Base-by-base conservation (phyloP, 2,329 filamentous ascomycete species). In the Thielaviopsis punctulata region DNA sequence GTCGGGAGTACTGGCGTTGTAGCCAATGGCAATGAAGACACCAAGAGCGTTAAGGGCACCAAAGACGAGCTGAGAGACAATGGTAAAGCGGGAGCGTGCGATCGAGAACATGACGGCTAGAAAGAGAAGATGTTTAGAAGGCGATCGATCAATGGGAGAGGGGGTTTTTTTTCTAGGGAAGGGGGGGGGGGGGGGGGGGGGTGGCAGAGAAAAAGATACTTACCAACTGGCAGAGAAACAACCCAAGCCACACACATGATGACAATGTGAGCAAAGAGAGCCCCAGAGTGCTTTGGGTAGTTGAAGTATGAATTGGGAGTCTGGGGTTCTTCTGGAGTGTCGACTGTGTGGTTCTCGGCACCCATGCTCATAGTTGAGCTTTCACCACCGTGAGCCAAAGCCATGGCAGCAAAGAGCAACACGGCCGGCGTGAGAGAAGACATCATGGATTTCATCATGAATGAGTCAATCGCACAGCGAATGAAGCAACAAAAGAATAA, bases 51-150 rank as follows among this genome's bases (percentile, higher is more conserved):
- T 86, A 33, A 73, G 63, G 1, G 72, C 66, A 44, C 84, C 64
- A 63, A 90, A 89, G 8, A 71, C 56, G 55, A 88, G 73, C 61
- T 95, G 89, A 1, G 73, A 66, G 1, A 73, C 69, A 2, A 94
- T 70, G 1, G 82, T 82, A 59, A 84, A 80, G 56, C 83, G 76
- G 44, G 89, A 95, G 56, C 77, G 79, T 33, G 83, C 82, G 57
- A 95, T 72, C 52, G 87, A 94, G 57, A 96, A 73, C 80, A 95
- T 86, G 48, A 94, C 81, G 58, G 79, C 86, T 92, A 59, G 18
- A 54, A 43, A 48, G 44, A 50, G 21, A 50, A 50, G 13, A n/a
- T 19, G 22, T 13, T 50, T 44, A 50, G 48, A n/a, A 50, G 23
- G 7, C n/a, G 27, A 18, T 21, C 12, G 33, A 23, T 43, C 39